Evolutionary conservation across 208 protist genomes (phyloP).

Genomic region (Leishmania aethiopica): DNA sequence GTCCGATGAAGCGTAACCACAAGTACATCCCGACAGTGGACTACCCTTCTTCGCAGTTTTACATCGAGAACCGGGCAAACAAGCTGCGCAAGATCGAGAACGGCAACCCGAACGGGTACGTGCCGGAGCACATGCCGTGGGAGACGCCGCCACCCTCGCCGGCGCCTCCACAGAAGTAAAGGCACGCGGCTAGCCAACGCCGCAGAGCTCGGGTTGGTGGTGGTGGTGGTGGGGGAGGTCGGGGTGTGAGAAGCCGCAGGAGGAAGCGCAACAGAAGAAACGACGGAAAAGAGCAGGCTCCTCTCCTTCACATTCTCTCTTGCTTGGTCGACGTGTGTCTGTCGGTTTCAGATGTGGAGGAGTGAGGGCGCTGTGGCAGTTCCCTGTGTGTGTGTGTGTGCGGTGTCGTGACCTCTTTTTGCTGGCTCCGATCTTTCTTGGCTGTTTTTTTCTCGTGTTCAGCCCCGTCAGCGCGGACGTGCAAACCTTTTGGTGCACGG

Average conservation of each 20-base stretch:
- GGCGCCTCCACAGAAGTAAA: conserved; percentile 44
- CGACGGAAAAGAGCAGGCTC: neutral
- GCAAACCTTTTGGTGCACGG: too few relatives aligned
- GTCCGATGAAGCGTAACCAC: conserved; percentile 13
- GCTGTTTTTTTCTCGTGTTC: too few relatives aligned
- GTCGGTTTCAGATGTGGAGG: neutral
- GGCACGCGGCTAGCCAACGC: neutral
- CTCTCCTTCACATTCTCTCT: too few relatives aligned
- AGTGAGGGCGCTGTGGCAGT: neutral
- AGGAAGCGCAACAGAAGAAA: neutral
- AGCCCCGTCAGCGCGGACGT: too few relatives aligned
- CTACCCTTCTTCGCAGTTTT: conserved; percentile 23
- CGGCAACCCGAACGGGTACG: conserved; percentile 71
- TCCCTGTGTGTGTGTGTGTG: neutral
- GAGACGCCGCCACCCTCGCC: conserved; percentile 22
- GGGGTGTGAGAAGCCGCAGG: neutral
- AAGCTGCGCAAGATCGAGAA: conserved; percentile 53
- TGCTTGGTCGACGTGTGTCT: neutral
- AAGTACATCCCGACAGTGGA: conserved; percentile 36
- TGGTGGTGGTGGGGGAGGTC: neutral
- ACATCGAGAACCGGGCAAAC: conserved; percentile 31
- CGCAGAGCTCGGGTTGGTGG: neutral
- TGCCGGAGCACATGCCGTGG: conserved; percentile 64
- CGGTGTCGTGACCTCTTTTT: too few relatives aligned
- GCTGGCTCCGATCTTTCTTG: too few relatives aligned